Conservation (phyloP, 2,329 filamentous ascomycete genomes). For the Aureobasidium sp. region DNA sequence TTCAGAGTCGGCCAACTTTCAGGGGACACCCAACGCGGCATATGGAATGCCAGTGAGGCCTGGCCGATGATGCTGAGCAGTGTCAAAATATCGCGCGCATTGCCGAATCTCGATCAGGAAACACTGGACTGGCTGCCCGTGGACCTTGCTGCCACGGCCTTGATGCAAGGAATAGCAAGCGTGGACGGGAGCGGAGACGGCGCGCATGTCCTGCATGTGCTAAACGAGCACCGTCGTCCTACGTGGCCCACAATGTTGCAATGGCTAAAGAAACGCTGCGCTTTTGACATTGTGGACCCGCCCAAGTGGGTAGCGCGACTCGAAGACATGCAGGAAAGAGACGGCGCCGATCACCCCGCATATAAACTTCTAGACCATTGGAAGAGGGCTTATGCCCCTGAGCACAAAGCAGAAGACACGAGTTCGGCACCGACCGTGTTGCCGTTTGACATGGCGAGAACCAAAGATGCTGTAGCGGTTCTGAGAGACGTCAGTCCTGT, state of each 20-base stretch:
- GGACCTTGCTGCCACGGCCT: slow-evolving; percentile 37
- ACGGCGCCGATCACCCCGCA: slow-evolving; percentile 34
- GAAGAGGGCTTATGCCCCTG: slow-evolving; percentile 36
- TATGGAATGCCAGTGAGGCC: slow-evolving; percentile 45
- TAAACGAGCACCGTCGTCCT: slow-evolving; percentile 40
- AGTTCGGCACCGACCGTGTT: slow-evolving; percentile 3
- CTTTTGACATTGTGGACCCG: slow-evolving; percentile 37
- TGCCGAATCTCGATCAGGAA: slow-evolving; percentile 35
- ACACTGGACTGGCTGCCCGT: slow-evolving; percentile 42
- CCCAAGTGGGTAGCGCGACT: slow-evolving; percentile 39
- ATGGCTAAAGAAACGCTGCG: slow-evolving; percentile 35
- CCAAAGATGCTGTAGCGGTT: slow-evolving; percentile 28
- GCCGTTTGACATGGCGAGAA: slow-evolving; percentile 32
- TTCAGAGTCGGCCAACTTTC: slow-evolving; percentile 43
- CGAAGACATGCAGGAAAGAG: slow-evolving; percentile 13
- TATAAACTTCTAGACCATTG: slow-evolving; percentile 45
- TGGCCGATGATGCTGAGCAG: slow-evolving; percentile 43
- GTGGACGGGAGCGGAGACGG: slow-evolving; percentile 19
- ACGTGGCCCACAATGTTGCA: slow-evolving; percentile 42
- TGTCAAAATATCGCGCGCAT: slow-evolving; percentile 31
- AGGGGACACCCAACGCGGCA: slow-evolving; percentile 36
- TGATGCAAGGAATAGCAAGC: slow-evolving; percentile 33
- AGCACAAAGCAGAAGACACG: slow-evolving; percentile 10
- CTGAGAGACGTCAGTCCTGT: slow-evolving; percentile 35
- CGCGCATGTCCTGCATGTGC: slow-evolving; percentile 40